These are phyloP conservation scores for Hura crepitans DNA, from an alignment of 441 rosid species.

Conservation along the genomic window DNA sequence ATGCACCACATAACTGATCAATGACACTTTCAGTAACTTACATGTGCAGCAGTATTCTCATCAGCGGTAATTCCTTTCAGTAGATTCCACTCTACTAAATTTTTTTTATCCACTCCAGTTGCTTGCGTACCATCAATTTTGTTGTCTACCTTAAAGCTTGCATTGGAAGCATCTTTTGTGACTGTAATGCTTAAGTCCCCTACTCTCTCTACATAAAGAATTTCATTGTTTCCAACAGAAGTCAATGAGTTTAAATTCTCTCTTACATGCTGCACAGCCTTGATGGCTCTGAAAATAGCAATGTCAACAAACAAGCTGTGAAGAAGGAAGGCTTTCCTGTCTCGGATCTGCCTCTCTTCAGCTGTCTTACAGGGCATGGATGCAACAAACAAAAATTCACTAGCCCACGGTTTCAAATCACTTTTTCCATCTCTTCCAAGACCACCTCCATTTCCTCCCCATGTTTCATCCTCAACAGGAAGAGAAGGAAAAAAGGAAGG, in stretches of 20 bases:
- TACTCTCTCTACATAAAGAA: constrained; percentile 36
- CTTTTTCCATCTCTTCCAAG: constrained; percentile 54
- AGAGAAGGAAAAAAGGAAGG: constrained; percentile 42
- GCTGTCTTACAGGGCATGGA: constrained; percentile 57
- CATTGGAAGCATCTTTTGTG: constrained; percentile 36
- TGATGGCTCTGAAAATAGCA: constrained; percentile 57
- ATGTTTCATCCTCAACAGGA: constrained; percentile 56
- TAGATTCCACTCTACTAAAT: constrained; percentile 40
- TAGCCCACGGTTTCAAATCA: constrained; percentile 59
- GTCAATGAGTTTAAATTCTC: constrained; percentile 18
- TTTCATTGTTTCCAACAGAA: constrained; percentile 21
- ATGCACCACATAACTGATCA: constrained; percentile 8
- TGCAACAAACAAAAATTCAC: constrained; percentile 50
- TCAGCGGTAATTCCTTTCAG: constrained; percentile 71
- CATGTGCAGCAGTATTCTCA: constrained; percentile 63
- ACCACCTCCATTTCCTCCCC: constrained; percentile 76
- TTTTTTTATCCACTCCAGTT: constrained; percentile 30
- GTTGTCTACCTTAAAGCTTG: constrained; percentile 38
- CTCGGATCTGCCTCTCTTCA: constrained; percentile 66
- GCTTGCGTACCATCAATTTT: constrained; percentile 37
- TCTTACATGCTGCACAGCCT: constrained; percentile 36
- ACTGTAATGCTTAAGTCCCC: constrained; percentile 58
- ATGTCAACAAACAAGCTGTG: constrained; percentile 58
- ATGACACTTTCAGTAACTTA: constrained; percentile 30
- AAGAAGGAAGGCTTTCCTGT: constrained; percentile 67